Evolutionary conservation across 1,284 basidiomycete genomes (phyloP).

Genomic region (Dichomitus squalens): DNA sequence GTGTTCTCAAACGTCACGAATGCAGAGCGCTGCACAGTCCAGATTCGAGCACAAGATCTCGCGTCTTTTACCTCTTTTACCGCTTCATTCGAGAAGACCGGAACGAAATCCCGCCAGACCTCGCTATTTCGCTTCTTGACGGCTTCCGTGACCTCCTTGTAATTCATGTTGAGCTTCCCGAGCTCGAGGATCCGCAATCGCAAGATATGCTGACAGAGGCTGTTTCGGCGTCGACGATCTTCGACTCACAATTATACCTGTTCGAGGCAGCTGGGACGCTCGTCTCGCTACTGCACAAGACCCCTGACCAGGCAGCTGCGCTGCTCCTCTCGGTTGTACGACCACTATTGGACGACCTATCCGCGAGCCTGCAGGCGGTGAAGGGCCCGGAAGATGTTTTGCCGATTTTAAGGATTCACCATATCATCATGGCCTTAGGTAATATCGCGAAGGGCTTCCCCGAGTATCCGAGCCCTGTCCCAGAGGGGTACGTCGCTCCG

Average conservation of each 20-base stretch:
- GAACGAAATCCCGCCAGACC: slow-evolving; percentile 77
- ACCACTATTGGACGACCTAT: slow-evolving; percentile 82
- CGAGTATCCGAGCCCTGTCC: slow-evolving; percentile 72
- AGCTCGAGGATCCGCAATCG: slow-evolving; percentile 61
- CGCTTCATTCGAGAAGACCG: slow-evolving; percentile 89
- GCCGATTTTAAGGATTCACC: slow-evolving; percentile 89
- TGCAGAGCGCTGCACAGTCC: slow-evolving; percentile 88
- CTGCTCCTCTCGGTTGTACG: slow-evolving; percentile 80
- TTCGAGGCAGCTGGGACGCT: slow-evolving; percentile 93
- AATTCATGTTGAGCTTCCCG: slow-evolving; percentile 69
- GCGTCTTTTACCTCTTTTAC: slow-evolving; percentile 92
- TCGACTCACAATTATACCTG: slow-evolving; percentile 93
- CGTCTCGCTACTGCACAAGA: slow-evolving; percentile 73
- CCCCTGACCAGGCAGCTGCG: slow-evolving; percentile 71
- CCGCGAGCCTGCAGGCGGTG: slow-evolving; percentile 64
- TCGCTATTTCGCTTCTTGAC: slow-evolving; percentile 74
- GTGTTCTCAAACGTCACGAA: slow-evolving; percentile 6
- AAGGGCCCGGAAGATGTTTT: slow-evolving; percentile 65
- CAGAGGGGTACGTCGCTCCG: slow-evolving; percentile 70
- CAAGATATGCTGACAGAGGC: slow-evolving; percentile 81
- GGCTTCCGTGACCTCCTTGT: slow-evolving; percentile 73
- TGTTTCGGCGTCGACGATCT: slow-evolving; percentile 70
- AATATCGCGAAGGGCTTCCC: slow-evolving; percentile 98
- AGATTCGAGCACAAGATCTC: slow-evolving; percentile 71
- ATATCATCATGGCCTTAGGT: slow-evolving; percentile 93